Percentiles rank a stretch among this genome's conserved stretches.
Conservation (phyloP, 345 rosid species). For the Lenwebbia sp. region DNA sequence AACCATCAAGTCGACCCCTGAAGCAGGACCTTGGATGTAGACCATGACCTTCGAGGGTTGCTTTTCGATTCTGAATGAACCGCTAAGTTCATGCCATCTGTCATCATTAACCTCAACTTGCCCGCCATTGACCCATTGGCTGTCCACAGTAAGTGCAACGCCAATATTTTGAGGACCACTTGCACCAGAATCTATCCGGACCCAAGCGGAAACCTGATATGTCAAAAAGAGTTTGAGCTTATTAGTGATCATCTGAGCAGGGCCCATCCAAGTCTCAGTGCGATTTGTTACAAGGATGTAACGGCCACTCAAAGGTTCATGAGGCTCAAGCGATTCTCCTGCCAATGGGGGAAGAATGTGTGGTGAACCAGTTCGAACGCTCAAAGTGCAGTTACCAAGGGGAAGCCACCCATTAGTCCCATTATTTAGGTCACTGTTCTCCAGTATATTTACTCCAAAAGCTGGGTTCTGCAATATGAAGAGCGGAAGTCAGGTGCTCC, state of each 20-base stretch:
- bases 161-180: conserved; percentile 64
- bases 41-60: not conserved
- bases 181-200: conserved; percentile 51
- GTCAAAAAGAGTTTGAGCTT: conserved; percentile 69
- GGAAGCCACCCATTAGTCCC: conserved; percentile 81
- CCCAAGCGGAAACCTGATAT: conserved; percentile 94
- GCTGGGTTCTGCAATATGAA: conserved; percentile 43
- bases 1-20: conserved; percentile 1
- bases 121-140: not conserved
- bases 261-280: conserved; percentile 96
- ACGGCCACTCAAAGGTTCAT: conserved; percentile 64
- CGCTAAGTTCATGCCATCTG: not conserved
- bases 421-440: conserved; percentile 53
- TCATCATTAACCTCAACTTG: not conserved
- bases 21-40: conserved; percentile 1
- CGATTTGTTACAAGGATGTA: conserved; percentile 64
- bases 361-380: conserved; percentile 67
- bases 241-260: conserved; percentile 80
- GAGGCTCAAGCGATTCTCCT: conserved; percentile 56
- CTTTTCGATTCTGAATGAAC: conserved; percentile 4
- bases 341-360: conserved; percentile 72
- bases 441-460: conserved; percentile 62
- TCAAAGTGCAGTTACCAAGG: conserved; percentile 72
- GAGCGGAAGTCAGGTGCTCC: not conserved
- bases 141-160: not conserved